A percentile compares a stretch with the other conserved stretches of the same genome.
Evolutionary conservation across 331 rosid species (phyloP).

Genomic region (Stylosanthes scabra): DNA sequence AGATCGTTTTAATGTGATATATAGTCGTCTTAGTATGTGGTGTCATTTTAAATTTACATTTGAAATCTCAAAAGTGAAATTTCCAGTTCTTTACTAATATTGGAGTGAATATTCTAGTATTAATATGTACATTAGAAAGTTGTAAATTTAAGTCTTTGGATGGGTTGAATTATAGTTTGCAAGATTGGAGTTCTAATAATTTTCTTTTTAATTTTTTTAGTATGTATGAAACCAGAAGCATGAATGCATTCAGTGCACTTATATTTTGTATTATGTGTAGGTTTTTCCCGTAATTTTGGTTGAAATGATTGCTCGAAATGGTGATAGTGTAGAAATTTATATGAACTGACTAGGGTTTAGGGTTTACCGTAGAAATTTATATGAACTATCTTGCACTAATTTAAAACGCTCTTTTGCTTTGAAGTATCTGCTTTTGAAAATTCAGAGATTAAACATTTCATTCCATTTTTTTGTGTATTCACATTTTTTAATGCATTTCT

Average conservation of each 20-base stretch:
- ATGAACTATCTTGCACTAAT: background rate
- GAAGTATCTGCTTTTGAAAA: background rate
- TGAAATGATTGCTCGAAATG: background rate
- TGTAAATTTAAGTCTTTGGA: background rate
- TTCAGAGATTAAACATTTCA: background rate
- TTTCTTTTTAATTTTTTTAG: background rate
- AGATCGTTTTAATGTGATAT: background rate
- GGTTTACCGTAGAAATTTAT: conserved; percentile 1
- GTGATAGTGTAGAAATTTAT: conserved; percentile 22
- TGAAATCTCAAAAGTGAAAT: conserved; percentile 4
- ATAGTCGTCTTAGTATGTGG: background rate
- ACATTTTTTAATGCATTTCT: conserved; percentile 20
- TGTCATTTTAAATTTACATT: conserved; percentile 20
- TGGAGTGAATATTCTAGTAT: background rate
- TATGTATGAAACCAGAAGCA: conserved; percentile 10
- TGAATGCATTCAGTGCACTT: conserved; percentile 13
- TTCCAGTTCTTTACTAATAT: background rate
- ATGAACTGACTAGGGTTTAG: background rate
- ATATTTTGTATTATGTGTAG: conserved; percentile 3
- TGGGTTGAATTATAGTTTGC: conserved; percentile 25
- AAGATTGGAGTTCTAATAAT: background rate
- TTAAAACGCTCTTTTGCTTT: background rate
- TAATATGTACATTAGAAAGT: background rate
- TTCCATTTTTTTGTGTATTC: background rate
- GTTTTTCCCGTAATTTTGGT: background rate